Base-by-base conservation (phyloP, 108 stramenopile species). In the Nitzschia sp. region DNA sequence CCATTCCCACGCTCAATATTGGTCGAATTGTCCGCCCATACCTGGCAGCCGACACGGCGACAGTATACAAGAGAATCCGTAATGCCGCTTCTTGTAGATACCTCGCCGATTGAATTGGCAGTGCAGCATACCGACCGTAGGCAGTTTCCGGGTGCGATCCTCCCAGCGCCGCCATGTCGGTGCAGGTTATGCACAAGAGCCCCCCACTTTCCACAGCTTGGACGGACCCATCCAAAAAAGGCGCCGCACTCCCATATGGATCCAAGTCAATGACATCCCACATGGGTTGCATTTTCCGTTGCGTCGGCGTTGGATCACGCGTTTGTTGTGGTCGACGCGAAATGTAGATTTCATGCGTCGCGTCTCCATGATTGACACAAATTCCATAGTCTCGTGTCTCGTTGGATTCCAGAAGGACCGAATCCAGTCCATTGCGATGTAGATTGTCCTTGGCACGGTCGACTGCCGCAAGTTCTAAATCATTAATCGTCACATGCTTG, bases 261-360 rank as follows among this genome's bases (percentile, higher is more conserved):
- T 99, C 99, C 24, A 99, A 76, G 70, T 99, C 99, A 74, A 98
- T 96, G 49, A 98, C 97, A 72, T 99, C 97, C 70, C 71, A 85
- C 74, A 77, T 77, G 57, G 81, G 81, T 63, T 85, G 84, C 23
- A 80, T 78, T 46, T 77, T 80, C 9, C 29, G 45, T 57, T 73
- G 70, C 0, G 64, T 65, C n/a, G 76, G 56, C 15, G 68, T 64
- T 79, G 82, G 61, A 83, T 49, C 23, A 51, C 62, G 6, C 36
- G 70, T 49, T 24, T 53, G 30, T 54, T 80, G 86, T 11, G 87
- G 79, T 23, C 77, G 64, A 15, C 87, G 85, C 0, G 83, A 82
- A 53, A 79, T 68, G 79, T 93, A 93, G 82, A 93, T 82, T 80
- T 89, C 89, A 51, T 84, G 85, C 0, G 84, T 88, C 30, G 92